These are phyloP conservation scores for Dillenia suffruticosa DNA, from an alignment of 164 flowering plant genomes.

Conservation along the genomic window DNA sequence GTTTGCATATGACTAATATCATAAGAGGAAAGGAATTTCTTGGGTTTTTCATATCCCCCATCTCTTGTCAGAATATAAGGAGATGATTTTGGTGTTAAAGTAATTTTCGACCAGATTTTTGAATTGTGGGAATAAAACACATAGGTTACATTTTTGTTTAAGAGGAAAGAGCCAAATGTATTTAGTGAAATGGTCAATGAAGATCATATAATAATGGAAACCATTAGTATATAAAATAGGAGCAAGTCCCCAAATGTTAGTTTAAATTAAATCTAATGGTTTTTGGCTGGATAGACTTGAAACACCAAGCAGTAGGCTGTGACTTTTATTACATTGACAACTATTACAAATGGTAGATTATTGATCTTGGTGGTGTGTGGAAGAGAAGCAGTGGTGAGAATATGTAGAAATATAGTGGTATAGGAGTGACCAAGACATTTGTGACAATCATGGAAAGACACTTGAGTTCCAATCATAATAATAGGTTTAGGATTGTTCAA, in stretches of 20 bases:
- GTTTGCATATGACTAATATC: too few relatives aligned
- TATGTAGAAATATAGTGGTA: background rate
- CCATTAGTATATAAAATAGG: background rate
- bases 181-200: too few relatives aligned
- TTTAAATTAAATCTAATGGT: background rate
- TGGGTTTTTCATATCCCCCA: too few relatives aligned
- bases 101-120: too few relatives aligned
- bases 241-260: background rate
- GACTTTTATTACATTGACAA: background rate
- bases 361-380: background rate
- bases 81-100: too few relatives aligned
- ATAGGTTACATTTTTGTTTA: too few relatives aligned
- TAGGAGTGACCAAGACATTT: slow-evolving; percentile 8
- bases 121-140: too few relatives aligned
- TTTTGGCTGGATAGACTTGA: background rate
- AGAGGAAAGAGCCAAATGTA: too few relatives aligned
- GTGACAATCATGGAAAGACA: background rate
- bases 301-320: background rate
- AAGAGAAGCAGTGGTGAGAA: background rate
- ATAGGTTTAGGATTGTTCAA: background rate
- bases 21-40: too few relatives aligned
- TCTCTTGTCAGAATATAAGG: too few relatives aligned
- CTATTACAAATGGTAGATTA: background rate
- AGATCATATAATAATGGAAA: too few relatives aligned
- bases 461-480: background rate